Percentiles rank a stretch among this genome's conserved stretches.
Conservation (phyloP, 495 filamentous ascomycete species). For the Penicillium simplicissimum region DNA sequence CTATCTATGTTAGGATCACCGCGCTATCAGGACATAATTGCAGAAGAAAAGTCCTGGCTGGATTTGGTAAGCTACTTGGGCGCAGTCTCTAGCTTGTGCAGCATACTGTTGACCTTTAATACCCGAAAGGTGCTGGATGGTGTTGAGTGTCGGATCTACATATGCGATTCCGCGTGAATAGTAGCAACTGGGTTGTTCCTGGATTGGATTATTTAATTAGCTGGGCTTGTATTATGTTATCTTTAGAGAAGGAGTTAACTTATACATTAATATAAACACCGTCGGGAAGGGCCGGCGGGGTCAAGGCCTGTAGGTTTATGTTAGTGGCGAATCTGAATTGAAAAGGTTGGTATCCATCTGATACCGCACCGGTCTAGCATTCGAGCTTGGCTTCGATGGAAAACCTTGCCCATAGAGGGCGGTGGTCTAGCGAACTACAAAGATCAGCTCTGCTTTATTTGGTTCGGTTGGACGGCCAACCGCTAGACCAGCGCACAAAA, state of each 20-base stretch:
- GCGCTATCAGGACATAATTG: not conserved
- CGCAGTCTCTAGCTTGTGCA: not conserved
- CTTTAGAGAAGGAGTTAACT: not conserved
- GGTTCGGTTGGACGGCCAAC: not conserved
- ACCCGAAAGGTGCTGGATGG: not conserved
- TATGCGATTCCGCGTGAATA: conserved; percentile 1
- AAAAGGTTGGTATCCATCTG: not conserved
- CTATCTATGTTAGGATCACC: not conserved
- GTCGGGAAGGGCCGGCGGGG: not conserved
- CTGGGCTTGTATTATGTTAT: not conserved
- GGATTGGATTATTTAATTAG: not conserved
- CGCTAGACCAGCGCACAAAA: not conserved
- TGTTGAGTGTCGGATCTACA: conserved; percentile 1
- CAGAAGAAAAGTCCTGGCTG: conserved; percentile 4
- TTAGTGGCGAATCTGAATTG: not conserved
- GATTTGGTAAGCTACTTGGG: not conserved
- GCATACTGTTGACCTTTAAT: not conserved
- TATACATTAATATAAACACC: not conserved
- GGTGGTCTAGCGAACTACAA: not conserved
- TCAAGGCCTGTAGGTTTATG: not conserved
- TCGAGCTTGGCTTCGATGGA: not conserved
- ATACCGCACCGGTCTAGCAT: not conserved
- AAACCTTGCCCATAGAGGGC: not conserved
- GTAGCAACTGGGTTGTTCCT: not conserved
- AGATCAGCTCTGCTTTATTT: not conserved